Percentiles rank a stretch among this genome's conserved stretches.
Conservation (phyloP, 2,329 filamentous ascomycete genomes). For the Ophiocordyceps robertsii region DNA sequence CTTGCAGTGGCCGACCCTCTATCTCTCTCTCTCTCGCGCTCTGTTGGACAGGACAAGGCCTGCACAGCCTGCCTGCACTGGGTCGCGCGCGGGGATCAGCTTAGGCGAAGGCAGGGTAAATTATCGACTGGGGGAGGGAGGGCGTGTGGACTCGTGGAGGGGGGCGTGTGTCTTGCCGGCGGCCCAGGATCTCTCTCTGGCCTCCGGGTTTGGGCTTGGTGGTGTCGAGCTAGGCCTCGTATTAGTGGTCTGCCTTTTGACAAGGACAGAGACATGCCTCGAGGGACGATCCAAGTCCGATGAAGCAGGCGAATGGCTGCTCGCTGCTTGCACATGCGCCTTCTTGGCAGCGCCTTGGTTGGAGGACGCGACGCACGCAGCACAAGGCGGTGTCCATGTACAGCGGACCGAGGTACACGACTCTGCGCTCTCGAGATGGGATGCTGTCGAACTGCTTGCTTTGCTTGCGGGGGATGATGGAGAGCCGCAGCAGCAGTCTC, state of each 20-base stretch:
- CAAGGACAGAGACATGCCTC: too few species aligned
- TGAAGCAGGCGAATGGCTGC: background rate
- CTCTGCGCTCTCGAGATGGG: slow-evolving; percentile 1
- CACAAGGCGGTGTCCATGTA: too few species aligned
- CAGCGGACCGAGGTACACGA: too few species aligned
- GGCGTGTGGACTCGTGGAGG: background rate
- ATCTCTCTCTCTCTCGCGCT: too few species aligned
- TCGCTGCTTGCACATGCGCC: background rate
- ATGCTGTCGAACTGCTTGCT: slow-evolving; percentile 1
- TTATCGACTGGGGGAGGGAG: slow-evolving; percentile 14
- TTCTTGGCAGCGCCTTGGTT: background rate
- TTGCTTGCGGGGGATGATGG: background rate
- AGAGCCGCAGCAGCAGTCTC: background rate
- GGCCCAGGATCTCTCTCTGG: background rate
- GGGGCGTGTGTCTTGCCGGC: background rate
- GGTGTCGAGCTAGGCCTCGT: too few species aligned
- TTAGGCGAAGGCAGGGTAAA: slow-evolving; percentile 17
- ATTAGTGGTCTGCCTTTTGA: too few species aligned
- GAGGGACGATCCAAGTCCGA: too few species aligned
- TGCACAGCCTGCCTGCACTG: slow-evolving; percentile 10
- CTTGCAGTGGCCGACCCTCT: too few species aligned
- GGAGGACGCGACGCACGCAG: too few species aligned
- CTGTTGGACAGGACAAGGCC: too few species aligned
- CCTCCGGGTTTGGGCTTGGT: too few species aligned
- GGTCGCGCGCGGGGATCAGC: slow-evolving; percentile 10